Evolutionary conservation across 768 basidiomycete genomes (phyloP), one percentile per base, ranked within the genome.

Genomic region (Multifurca ochricompacta): DNA sequence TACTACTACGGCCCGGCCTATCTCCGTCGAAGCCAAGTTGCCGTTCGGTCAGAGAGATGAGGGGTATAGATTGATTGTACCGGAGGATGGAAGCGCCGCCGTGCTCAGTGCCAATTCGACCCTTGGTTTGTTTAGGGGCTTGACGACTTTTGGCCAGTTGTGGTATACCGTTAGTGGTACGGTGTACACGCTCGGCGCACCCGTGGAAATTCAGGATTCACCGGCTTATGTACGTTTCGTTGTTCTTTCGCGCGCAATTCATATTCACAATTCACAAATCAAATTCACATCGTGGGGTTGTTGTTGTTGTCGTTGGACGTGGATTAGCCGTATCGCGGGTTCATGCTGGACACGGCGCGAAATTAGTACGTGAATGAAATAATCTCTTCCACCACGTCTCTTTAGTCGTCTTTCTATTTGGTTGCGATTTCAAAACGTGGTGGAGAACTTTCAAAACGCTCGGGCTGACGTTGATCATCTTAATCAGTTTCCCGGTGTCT

Each of bases 341-440:
- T 90, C 51, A 79, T 91, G 79, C 74, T 92, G 11, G 90, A 92
- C 65, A 91, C 89, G 0, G 73, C 87, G 1, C 73, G 89, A 23
- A 84, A 90, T 69, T 92, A 30, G 54, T 56, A 45, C 53, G 82
- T 69, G 1, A n/a, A n/a, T n/a, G n/a, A n/a, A n/a, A n/a, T n/a
- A n/a, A n/a, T n/a, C n/a, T n/a, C n/a, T n/a, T n/a, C n/a, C n/a
- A n/a, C n/a, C n/a, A n/a, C n/a, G n/a, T n/a, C n/a, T n/a, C n/a
- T n/a, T n/a, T n/a, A n/a, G n/a, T n/a, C n/a, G n/a, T n/a, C n/a
- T n/a, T 14, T 7, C 30, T 25, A n/a, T 18, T 31, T 18, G 30
- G 28, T 27, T 49, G 3, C 9, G 19, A 4, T 1, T 39, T 30
- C 11, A 4, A 14, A 1, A 0, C 18, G 4, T 42, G 5, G 23